Base-by-base conservation (phyloP, 2,329 filamentous ascomycete species). In the Monilinia vaccinii-corymbosi region DNA sequence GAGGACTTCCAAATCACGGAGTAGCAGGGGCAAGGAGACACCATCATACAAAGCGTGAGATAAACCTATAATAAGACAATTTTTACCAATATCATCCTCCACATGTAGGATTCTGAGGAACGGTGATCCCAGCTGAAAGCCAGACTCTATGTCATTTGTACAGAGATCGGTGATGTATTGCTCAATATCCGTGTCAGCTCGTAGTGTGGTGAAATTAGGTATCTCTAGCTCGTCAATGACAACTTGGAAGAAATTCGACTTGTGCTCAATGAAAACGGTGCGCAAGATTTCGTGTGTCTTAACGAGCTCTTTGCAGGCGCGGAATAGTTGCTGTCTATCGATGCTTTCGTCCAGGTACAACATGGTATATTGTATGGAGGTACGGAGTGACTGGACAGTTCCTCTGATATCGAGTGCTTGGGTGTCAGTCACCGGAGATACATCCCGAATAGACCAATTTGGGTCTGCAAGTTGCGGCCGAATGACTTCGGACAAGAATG, bases 21-120 rank as follows among this genome's bases (percentile, higher is more conserved):
- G 64, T 2, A 68, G 28, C 10, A 49, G 53, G 10, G 67, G 67
- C 69, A 84, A 78, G 13, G 82, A 84, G 81, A 83, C 86, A 25
- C 84, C 84, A 70, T 87, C 84, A 66, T 85, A 87, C 1, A 85
- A 66, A 2, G 81, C 78, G 70, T 87, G 84, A 0, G 78, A 81
- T 16, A 81, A 70, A 36, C 75, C 70, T 60, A 78, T 70, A 7
- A 72, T 68, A 18, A 78, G 72, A 13, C 71, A 73, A 1, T 72
- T 67, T 5, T 71, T 62, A 14, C 68, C 64, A 3, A 65, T 49
- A 13, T 53, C 46, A 44, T 60, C 34, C 47, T 70, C 44, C 14
- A 69, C 66, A 31, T 66, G 62, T 58, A 69, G 53, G 10, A 72
- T 42, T n/a, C 68, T 70, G 13, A 70, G 62, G 64, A 76, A 76